A percentile compares a stretch with the other conserved stretches of the same genome.
These are phyloP conservation scores for Dictyostelium intermedium DNA, from an alignment of 78 protist genomes.

Conservation along the genomic window DNA sequence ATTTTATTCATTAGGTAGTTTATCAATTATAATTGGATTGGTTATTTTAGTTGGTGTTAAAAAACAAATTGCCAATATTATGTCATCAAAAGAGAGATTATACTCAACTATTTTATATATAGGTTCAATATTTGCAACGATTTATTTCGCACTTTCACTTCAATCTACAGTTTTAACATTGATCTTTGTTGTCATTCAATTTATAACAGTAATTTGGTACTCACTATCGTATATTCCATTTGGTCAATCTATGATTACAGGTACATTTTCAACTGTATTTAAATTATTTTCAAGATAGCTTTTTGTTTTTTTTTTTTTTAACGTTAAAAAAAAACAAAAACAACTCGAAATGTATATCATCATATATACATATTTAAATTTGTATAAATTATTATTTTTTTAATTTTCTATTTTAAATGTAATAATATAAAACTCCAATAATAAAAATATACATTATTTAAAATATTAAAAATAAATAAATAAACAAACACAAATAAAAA, in stretches of 20 bases:
- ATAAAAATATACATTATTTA: not conserved
- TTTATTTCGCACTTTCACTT: conserved; percentile 43
- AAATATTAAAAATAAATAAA: too few species aligned
- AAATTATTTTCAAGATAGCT: not conserved
- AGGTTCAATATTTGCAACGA: conserved; percentile 26
- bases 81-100: conserved; percentile 50
- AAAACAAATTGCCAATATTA: conserved; percentile 44
- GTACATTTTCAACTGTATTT: not conserved
- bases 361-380: too few species aligned
- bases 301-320: too few species aligned
- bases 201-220: conserved; percentile 53
- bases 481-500: too few species aligned
- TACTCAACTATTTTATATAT: conserved; percentile 38
- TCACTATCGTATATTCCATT: conserved; percentile 65
- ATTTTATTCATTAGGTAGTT: conserved; percentile 65
- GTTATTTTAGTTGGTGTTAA: conserved; percentile 56
- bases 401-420: not conserved
- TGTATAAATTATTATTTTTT: too few species aligned
- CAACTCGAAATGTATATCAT: too few species aligned
- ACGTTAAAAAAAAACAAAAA: not conserved
- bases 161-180: conserved; percentile 44
- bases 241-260: conserved; percentile 28
- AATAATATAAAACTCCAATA: not conserved
- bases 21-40: conserved; percentile 31
- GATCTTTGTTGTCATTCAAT: conserved; percentile 36